A percentile compares a stretch with the other conserved stretches of the same genome.
These are phyloP conservation scores for Beauveria medogensis DNA, from an alignment of 2,329 filamentous ascomycete genomes.

Conservation along the genomic window DNA sequence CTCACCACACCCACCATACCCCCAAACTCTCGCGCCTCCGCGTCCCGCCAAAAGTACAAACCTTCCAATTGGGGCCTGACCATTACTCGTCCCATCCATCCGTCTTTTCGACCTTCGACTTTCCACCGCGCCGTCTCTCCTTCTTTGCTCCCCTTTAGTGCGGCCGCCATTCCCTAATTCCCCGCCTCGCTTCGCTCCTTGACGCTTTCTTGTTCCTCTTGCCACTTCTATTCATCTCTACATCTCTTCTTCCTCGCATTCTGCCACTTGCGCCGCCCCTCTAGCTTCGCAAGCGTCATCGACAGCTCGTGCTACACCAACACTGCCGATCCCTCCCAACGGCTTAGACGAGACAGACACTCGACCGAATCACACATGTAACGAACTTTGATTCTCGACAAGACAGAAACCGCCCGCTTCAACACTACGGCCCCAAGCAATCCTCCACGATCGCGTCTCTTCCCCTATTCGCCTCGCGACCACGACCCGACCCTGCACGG, in stretches of 20 bases:
- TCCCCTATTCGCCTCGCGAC: background rate
- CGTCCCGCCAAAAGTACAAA: conserved; percentile 2
- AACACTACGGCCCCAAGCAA: background rate
- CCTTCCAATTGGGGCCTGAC: conserved; percentile 26
- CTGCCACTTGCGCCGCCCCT: background rate
- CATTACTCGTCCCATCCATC: conserved; percentile 20
- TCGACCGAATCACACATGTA: background rate
- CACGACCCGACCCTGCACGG: background rate
- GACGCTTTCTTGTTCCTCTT: background rate
- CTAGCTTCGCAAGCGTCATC: background rate
- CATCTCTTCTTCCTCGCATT: background rate
- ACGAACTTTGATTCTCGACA: background rate
- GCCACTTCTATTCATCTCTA: background rate
- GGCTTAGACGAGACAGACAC: background rate
- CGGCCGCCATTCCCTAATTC: background rate
- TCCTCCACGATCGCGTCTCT: background rate
- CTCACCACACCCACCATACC: background rate
- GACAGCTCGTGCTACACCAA: background rate
- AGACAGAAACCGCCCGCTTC: background rate
- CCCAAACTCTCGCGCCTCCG: background rate
- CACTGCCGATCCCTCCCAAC: background rate
- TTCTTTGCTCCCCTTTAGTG: conserved; percentile 13
- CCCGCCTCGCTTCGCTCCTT: background rate
- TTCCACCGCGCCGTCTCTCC: conserved; percentile 1
- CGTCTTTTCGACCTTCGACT: background rate